Base-by-base conservation (phyloP, 2,329 filamentous ascomycete genomes). In the Claviceps sp. region DNA sequence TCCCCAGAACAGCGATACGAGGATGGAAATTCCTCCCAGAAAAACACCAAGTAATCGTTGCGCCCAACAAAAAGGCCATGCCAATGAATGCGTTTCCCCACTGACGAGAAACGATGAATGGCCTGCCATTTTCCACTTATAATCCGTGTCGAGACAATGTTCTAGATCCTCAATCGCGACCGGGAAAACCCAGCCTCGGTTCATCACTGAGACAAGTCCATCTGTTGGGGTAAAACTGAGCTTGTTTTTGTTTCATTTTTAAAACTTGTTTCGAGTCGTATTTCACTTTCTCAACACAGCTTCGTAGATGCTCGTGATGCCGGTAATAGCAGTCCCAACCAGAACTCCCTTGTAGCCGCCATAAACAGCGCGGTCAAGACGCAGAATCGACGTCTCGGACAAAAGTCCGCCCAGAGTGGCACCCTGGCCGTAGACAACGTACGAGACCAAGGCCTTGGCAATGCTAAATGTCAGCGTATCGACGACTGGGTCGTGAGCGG, bases 381-480 rank as follows among this genome's bases (percentile, higher is more conserved):
- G 75, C 50, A 70, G 70, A 48, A 88, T 81, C 6, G 80, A 78
- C 16, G 72, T 68, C 30, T 75, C 71, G 53, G 78, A 74, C 53
- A 88, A 72, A 50, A 82, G 72, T 37, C 84, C 84, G 47, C 77
- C 73, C 52, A 84, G 77, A 47, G 76, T 79, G 49, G 78, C 75
- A 38, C 78, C 80, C 64, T 84, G 81, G 10, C 76, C 80, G 64
- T 90, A 95, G 17, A 95, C 82, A 38, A 91, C 76, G 66, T 86
- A 95, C 7, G 87, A 82, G 54, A 90, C 68, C 51, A 97, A 65
- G 0, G 85, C 90, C 73, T 95, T 95, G 60, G 81, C 81, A 53
- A 97, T 82, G 71, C 90, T 95, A 71, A 94, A 98, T 22, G 84
- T 86, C 63, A 97, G 72, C 4, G 90, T 90, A 65, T 98, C 93